Evolutionary conservation across 2,329 filamentous ascomycete genomes (phyloP), one percentile per base, ranked within the genome.

Genomic region (Sporothrix brasiliensis): DNA sequence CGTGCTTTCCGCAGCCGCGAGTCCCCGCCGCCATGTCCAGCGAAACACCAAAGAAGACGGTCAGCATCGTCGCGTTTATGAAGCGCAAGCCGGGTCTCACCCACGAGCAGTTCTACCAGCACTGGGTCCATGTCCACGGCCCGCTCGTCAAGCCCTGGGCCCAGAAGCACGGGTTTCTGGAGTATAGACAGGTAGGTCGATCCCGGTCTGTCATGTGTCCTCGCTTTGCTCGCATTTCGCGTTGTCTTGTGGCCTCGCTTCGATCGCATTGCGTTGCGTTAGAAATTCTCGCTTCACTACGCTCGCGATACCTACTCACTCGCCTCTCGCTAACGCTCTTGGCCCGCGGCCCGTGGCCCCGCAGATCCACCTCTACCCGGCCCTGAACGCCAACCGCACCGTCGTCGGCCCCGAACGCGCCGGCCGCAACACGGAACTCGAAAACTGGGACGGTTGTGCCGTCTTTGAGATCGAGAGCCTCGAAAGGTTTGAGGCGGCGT

Each of bases 101-200:
- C 7, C 75, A 69, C 24, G 76, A 74, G 13, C 72, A 78, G 65
- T 79, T 80, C 74, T 79, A 79, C 75, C 70, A 76, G 60, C 78
- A 79, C 73, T 80, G 78, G 78, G 70, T 77, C 68, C 73, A 77
- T 14, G 72, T 77, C 6, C 78, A 80, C 70, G 78, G 74, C 4
- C 75, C 76, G 4, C 77, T 79, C 44, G 77, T 79, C 16, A 74
- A 74, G 68, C 76, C 78, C 0, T 80, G 78, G 78, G 76, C 76
- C 13, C 70, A 76, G 71, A 78, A 79, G 72, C 76, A 79, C 70
- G 77, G 77, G 3, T 75, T 79, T 50, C 63, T 74, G 34, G 76
- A 75, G 13, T 80, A 79, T 71, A 76, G 78, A 13, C 79, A 80
- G 75, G 75, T 76, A 44, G 9, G 67, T 41, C 34, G 4, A 9